phyloP scores from a whole-genome alignment of 2,329 filamentous ascomycete genomes.

The Penicillium sp. region DNA sequence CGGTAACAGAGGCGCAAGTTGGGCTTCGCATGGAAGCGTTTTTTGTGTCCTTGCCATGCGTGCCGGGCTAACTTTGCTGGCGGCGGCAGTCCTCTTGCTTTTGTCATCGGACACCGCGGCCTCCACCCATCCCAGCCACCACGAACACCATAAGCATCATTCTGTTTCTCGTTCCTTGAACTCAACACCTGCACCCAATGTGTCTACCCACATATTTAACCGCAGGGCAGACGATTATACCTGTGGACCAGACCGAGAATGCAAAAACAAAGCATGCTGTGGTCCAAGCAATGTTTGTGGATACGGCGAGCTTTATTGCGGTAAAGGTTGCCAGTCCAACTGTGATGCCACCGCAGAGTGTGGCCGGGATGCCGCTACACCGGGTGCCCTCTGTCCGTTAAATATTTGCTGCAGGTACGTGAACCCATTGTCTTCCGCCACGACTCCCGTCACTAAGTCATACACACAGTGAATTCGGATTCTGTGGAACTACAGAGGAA shows the following conservation, averaged over 20 bases:
- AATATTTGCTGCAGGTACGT: slow-evolving; percentile 23
- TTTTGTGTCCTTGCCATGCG: too few species aligned
- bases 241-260: background rate
- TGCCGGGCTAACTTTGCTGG: too few species aligned
- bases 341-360: slow-evolving; percentile 4
- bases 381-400: slow-evolving; percentile 6
- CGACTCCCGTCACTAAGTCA: too few species aligned
- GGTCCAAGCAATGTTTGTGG: background rate
- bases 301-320: slow-evolving; percentile 1
- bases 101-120: too few species aligned
- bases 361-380: background rate
- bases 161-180: too few species aligned
- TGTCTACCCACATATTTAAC: background rate
- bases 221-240: background rate
- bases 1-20: too few species aligned
- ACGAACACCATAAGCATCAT: too few species aligned
- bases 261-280: slow-evolving; percentile 3
- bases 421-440: too few species aligned
- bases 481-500: slow-evolving; percentile 16
- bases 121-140: too few species aligned
- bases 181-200: too few species aligned
- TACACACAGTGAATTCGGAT: slow-evolving; percentile 12
- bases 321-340: background rate
- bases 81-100: too few species aligned
- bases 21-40: too few species aligned